phyloP scores from a whole-genome alignment of 352 stramenopile species.

The Pythium rishiriense region DNA sequence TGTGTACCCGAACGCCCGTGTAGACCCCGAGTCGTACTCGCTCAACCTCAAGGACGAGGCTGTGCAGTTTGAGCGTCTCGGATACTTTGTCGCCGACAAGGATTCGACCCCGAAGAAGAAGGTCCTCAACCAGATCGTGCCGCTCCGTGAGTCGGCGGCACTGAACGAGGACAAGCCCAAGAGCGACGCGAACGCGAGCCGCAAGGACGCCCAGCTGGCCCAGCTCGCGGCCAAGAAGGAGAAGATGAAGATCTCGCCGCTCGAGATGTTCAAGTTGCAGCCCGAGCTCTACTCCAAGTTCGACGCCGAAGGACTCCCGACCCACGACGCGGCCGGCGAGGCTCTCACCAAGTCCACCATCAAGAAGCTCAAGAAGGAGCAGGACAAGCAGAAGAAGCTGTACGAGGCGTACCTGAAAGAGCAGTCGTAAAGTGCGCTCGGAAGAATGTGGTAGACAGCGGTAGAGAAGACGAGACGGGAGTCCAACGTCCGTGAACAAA shows the following conservation, averaged over 20 bases:
- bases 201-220: constrained; percentile 80
- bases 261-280: constrained; percentile 81
- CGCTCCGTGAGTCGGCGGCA: constrained; percentile 86
- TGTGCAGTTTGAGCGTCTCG: constrained; percentile 98
- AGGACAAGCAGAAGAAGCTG: constrained; percentile 89
- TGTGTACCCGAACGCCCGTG: constrained; percentile 84
- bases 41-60: constrained; percentile 58
- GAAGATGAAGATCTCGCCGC: constrained; percentile 88
- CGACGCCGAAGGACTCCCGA: constrained; percentile 71
- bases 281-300: constrained; percentile 71
- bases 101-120: constrained; percentile 91
- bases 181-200: constrained; percentile 48
- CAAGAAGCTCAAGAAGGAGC: constrained; percentile 90
- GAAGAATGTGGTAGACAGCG: background rate
- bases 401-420: constrained; percentile 63
- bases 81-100: constrained; percentile 97
- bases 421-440: constrained; percentile 21
- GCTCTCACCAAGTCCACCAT: constrained; percentile 77
- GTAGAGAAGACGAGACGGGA: background rate
- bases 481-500: background rate
- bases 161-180: constrained; percentile 55
- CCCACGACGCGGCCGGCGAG: constrained; percentile 58
- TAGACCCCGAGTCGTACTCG: constrained; percentile 78
- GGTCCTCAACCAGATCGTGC: constrained; percentile 97
- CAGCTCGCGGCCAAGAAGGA: constrained; percentile 92